Conservation (phyloP, 2,329 filamentous ascomycete genomes). For the Penicillium crustosum region DNA sequence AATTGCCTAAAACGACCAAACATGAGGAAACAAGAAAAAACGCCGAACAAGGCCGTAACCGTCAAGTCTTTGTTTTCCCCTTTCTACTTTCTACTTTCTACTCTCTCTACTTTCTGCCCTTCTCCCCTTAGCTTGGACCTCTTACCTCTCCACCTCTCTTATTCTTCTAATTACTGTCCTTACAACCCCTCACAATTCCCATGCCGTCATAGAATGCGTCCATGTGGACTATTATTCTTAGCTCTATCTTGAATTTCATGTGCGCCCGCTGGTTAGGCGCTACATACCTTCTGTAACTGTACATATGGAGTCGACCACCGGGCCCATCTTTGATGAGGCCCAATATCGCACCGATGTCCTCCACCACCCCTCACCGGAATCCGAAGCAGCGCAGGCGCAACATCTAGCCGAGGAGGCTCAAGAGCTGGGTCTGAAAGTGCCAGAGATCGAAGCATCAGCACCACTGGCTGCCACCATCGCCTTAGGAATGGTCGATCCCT, state of each 20-base stretch:
- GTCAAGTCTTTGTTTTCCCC: not conserved
- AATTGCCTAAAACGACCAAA: slow-evolving; percentile 4
- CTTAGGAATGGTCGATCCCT: slow-evolving; percentile 37
- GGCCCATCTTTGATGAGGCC: slow-evolving; percentile 34
- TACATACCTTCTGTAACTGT: slow-evolving; percentile 10
- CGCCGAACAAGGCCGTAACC: not conserved
- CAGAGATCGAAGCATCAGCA: slow-evolving; percentile 33
- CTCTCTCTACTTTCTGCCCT: too few relatives aligned
- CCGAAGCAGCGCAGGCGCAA: slow-evolving; percentile 41
- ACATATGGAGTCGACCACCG: slow-evolving; percentile 26
- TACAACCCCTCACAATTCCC: slow-evolving; percentile 7
- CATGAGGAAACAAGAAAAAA: slow-evolving; percentile 1
- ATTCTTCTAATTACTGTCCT: not conserved
- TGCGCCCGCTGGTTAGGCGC: slow-evolving; percentile 26
- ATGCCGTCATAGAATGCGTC: slow-evolving; percentile 32
- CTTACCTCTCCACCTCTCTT: not conserved
- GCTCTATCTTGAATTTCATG: slow-evolving; percentile 15
- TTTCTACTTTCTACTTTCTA: not conserved
- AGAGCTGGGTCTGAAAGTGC: slow-evolving; percentile 38
- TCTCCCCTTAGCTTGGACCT: slow-evolving; percentile 8
- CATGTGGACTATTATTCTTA: slow-evolving; percentile 31
- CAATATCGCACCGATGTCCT: slow-evolving; percentile 42
- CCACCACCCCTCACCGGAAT: slow-evolving; percentile 32
- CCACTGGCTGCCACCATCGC: slow-evolving; percentile 40
- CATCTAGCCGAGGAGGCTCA: slow-evolving; percentile 40